Evolutionary conservation across 331 rosid species (phyloP).

Genomic region (Spiraea crenata): DNA sequence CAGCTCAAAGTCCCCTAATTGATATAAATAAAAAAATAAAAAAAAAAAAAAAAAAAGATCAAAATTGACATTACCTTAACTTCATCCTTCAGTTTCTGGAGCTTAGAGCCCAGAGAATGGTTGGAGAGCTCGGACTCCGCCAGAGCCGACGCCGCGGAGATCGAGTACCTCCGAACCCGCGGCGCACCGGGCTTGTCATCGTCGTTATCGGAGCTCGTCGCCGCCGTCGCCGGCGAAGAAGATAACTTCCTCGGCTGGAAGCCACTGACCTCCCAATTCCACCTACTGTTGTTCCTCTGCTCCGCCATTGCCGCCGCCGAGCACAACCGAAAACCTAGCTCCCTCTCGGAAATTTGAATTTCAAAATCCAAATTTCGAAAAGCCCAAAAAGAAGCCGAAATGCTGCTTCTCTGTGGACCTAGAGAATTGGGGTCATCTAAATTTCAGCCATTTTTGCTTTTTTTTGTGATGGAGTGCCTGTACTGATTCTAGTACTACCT

Average conservation of each 20-base stretch:
- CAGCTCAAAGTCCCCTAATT: slow-evolving; percentile 6
- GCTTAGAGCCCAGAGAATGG: slow-evolving; percentile 49
- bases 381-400: slow-evolving; percentile 17
- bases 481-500: background rate
- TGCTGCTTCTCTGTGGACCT: slow-evolving; percentile 19
- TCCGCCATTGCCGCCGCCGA: slow-evolving; percentile 58
- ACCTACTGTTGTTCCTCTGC: slow-evolving; percentile 62
- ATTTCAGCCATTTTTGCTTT: slow-evolving; percentile 13
- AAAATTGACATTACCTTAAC: slow-evolving; percentile 54
- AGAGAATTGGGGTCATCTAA: slow-evolving; percentile 20
- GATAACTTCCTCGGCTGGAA: slow-evolving; percentile 81
- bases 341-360: background rate
- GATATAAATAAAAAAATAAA: too few relatives aligned
- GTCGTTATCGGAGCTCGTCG: slow-evolving; percentile 38
- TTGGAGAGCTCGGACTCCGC: slow-evolving; percentile 53
- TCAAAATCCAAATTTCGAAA: slow-evolving; percentile 18
- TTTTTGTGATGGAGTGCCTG: slow-evolving; percentile 27
- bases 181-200: slow-evolving; percentile 57
- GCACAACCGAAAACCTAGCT: slow-evolving; percentile 4
- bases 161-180: slow-evolving; percentile 67
- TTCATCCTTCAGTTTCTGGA: slow-evolving; percentile 68
- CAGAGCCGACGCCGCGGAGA: slow-evolving; percentile 59
- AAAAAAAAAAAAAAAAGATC: background rate
- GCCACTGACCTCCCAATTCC: slow-evolving; percentile 98
- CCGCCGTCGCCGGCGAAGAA: slow-evolving; percentile 13